Conservation (phyloP, 2,329 filamentous ascomycete genomes). For the Coniochaeta sp. region DNA sequence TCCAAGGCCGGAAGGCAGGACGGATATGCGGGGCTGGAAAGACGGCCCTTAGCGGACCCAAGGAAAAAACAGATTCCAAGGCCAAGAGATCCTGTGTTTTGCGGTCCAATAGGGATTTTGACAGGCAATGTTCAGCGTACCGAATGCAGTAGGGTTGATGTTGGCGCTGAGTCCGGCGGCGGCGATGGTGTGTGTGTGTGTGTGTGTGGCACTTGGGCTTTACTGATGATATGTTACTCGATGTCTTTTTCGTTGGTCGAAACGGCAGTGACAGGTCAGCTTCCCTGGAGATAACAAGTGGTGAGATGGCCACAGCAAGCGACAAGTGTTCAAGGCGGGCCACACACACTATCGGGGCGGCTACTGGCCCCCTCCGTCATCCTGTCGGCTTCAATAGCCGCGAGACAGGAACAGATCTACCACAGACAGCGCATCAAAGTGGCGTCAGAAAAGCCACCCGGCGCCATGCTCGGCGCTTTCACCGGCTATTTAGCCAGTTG, state of each 20-base stretch:
- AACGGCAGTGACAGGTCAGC: not conserved
- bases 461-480: not conserved
- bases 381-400: slow-evolving; percentile 1
- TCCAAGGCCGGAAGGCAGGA: not conserved
- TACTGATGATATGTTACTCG: not conserved
- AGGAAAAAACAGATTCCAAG: not conserved
- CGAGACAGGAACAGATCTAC: not conserved
- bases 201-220: not conserved
- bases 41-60: not conserved
- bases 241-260: not conserved
- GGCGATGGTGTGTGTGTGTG: not conserved
- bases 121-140: not conserved
- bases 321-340: too few species aligned
- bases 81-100: too few species aligned
- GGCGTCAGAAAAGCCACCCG: not conserved
- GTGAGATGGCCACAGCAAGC: not conserved
- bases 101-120: not conserved
- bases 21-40: not conserved
- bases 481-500: slow-evolving; percentile 1
- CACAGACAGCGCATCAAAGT: not conserved
- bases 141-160: not conserved
- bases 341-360: not conserved
- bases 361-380: not conserved
- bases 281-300: not conserved
- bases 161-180: not conserved